A percentile compares a stretch with the other conserved stretches of the same genome.
Conservation (phyloP, 805 yeast species). For the Candida suzukii region DNA sequence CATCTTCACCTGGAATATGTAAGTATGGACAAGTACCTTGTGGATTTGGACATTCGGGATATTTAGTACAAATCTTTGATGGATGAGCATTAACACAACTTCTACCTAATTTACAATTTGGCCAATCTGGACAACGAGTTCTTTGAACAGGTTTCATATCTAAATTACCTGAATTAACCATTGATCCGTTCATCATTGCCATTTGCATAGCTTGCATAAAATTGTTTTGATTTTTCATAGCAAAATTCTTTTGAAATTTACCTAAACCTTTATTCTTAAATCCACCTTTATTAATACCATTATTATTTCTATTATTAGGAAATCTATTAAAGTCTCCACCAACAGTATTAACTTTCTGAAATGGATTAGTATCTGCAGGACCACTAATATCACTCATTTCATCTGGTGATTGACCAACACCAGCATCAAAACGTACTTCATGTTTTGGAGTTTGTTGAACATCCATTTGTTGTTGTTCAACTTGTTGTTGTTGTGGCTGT, state of each 20-base stretch:
- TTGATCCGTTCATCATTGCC: constrained; percentile 19
- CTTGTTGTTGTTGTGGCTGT: constrained; percentile 10
- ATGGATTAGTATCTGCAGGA: too few species aligned
- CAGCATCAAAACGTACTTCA: constrained; percentile 24
- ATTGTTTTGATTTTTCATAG: constrained; percentile 32
- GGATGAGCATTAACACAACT: constrained; percentile 79
- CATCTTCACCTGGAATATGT: constrained; percentile 77
- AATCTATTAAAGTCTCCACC: too few species aligned
- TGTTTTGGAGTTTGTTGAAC: constrained; percentile 10
- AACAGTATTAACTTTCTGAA: too few species aligned
- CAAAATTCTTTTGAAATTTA: constrained; percentile 21
- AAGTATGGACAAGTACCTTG: constrained; percentile 78
- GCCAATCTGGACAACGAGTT: constrained; percentile 65
- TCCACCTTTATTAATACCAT: constrained; percentile 16
- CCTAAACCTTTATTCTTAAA: constrained; percentile 12
- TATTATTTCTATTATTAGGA: constrained; percentile 6
- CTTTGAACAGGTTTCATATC: constrained; percentile 27
- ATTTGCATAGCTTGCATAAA: constrained; percentile 34
- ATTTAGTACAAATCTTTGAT: constrained; percentile 63
- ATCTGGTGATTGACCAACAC: constrained; percentile 2
- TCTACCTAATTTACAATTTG: constrained; percentile 51
- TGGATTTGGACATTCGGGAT: constrained; percentile 70
- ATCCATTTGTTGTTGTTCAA: constrained; percentile 5
- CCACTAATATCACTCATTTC: constrained; percentile 1
- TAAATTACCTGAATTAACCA: constrained; percentile 25